Evolutionary conservation across 2,329 filamentous ascomycete species (phyloP), one percentile per base, ranked within the genome.

Genomic region (Ramularia endophylla): DNA sequence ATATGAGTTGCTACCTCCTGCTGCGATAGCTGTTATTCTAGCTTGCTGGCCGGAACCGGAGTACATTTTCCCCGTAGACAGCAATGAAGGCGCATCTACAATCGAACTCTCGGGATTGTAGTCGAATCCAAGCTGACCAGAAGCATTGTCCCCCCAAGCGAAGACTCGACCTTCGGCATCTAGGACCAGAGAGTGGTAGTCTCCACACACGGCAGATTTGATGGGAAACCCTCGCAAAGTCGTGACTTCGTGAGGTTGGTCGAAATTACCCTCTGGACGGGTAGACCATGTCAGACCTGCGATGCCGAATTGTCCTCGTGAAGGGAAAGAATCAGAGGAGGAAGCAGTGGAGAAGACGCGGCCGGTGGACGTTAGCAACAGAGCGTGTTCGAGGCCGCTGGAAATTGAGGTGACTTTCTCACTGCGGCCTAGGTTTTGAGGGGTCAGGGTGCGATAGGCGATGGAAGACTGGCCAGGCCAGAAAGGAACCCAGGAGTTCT

Each of bases 281-380:
- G 81, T 88, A 1, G 73, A 68, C 85, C 87, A 97, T 11, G 75
- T 84, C 32, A 97, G 67, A 1, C 87, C 88, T 0, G 87, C 83
- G 17, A 97, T 72, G 34, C 92, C 92, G 36, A 97, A 76, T 65
- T 98, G 89, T 5, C 92, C 92, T 58, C 78, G 82, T 2, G 77
- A 76, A 1, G 92, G 92, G 59, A 85, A 97, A 38, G 80, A 74
- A 42, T 84, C 77, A 13, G 81, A 81, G 47, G 85, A 87, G 2
- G 87, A 81, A 2, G 87, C 90, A n/a, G 85, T 82, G 2, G 89
- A 85, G 65, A 94, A 97, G 25, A 97, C 76, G 29, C 90, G 85
- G 1, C 92, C 92, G 38, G 77, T 78, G 34, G 80, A 87, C 0
- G 90, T 95, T 46, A 95, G 73, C 36, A 98, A 73, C 0, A 97